These are phyloP conservation scores for Pulveroboletus ravenelii DNA, from an alignment of 768 basidiomycete species.

Conservation along the genomic window DNA sequence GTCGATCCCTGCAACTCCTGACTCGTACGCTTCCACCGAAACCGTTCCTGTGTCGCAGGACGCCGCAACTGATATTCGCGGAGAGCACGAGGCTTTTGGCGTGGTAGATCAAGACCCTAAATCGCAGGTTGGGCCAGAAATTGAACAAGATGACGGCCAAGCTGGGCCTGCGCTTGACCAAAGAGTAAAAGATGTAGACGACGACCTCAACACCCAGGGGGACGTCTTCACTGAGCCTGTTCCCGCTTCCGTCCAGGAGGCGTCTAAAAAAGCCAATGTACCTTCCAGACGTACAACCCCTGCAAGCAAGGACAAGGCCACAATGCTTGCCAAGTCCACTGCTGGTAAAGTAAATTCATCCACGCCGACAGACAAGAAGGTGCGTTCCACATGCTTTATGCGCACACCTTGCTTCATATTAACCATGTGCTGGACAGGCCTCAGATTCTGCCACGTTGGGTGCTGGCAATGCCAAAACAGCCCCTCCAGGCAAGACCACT, in stretches of 20 bases:
- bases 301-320: slow-evolving; percentile 29
- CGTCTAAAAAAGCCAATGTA: slow-evolving; percentile 23
- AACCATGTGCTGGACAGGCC: slow-evolving; percentile 41
- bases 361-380: slow-evolving; percentile 67
- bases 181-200: slow-evolving; percentile 9
- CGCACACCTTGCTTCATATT: slow-evolving; percentile 20
- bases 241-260: slow-evolving; percentile 15
- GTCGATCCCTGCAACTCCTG: slow-evolving; percentile 16
- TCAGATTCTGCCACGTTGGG: slow-evolving; percentile 65
- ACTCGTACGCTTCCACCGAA: slow-evolving; percentile 20
- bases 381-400: slow-evolving; percentile 29
- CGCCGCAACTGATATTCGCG: slow-evolving; percentile 24
- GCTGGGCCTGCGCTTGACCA: slow-evolving; percentile 15
- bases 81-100: slow-evolving; percentile 38
- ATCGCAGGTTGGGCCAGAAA: slow-evolving; percentile 17
- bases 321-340: slow-evolving; percentile 39
- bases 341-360: slow-evolving; percentile 46
- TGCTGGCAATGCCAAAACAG: slow-evolving; percentile 46
- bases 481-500: slow-evolving; percentile 40
- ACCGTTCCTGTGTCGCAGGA: slow-evolving; percentile 18
- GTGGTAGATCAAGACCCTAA: slow-evolving; percentile 28
- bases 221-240: slow-evolving; percentile 16
- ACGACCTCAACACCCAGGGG: slow-evolving; percentile 20
- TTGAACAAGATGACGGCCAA: slow-evolving; percentile 18
- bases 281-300: slow-evolving; percentile 26